A percentile compares a stretch with the other conserved stretches of the same genome.
These are phyloP conservation scores for Rubroshorea leprosula DNA, from an alignment of 345 rosid genomes.

Conservation along the genomic window DNA sequence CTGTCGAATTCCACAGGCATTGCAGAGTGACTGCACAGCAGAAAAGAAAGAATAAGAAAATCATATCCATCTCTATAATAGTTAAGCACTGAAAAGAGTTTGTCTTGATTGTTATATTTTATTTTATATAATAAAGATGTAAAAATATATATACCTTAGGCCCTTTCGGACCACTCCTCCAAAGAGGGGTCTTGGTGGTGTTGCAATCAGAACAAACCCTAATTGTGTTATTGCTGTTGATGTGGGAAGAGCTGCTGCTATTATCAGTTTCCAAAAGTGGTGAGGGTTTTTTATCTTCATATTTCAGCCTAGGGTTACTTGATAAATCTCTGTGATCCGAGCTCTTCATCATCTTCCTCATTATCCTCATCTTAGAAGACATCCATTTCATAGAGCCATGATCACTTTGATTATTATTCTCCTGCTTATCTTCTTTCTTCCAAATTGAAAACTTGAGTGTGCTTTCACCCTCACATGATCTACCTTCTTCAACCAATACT, in stretches of 20 bases:
- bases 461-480: slow-evolving; percentile 23
- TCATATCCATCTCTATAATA: too few species aligned
- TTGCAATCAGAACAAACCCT: slow-evolving; percentile 89
- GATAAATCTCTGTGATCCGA: slow-evolving; percentile 16
- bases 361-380: slow-evolving; percentile 83
- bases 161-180: slow-evolving; percentile 95
- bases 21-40: slow-evolving; percentile 71
- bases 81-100: too few species aligned
- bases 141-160: slow-evolving; percentile 56
- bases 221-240: slow-evolving; percentile 26
- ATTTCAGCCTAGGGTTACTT: slow-evolving; percentile 13
- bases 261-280: slow-evolving; percentile 27
- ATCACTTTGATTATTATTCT: slow-evolving; percentile 18
- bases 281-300: slow-evolving; percentile 28
- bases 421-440: slow-evolving; percentile 27
- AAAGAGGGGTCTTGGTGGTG: slow-evolving; percentile 94
- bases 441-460: slow-evolving; percentile 24
- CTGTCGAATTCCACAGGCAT: slow-evolving; percentile 92
- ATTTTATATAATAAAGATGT: too few species aligned
- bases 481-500: slow-evolving; percentile 19
- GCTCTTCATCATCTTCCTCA: slow-evolving; percentile 58
- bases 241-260: slow-evolving; percentile 19
- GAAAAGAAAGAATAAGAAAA: background rate
- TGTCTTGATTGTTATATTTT: too few species aligned
- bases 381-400: slow-evolving; percentile 56